Conservation (phyloP, 169 alveolate genomes). For the Eimeria necatrix region DNA sequence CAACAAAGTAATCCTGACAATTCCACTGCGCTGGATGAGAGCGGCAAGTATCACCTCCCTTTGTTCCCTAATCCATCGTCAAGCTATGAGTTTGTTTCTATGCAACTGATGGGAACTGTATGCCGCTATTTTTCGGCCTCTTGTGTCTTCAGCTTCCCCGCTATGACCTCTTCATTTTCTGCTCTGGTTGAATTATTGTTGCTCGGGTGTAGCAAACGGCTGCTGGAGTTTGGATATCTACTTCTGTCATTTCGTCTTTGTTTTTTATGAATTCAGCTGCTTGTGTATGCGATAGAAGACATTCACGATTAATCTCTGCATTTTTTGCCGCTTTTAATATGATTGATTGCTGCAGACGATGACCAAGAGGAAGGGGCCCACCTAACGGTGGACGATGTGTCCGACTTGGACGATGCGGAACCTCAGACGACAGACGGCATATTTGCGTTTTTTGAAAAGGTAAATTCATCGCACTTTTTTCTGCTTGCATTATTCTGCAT, state of each 20-base stretch:
- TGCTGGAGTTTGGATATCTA: neutral
- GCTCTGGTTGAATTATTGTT: neutral
- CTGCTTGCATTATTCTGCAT: neutral
- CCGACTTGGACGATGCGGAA: slow-evolving; percentile 34
- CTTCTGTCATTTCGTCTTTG: neutral
- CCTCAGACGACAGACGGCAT: slow-evolving; percentile 31
- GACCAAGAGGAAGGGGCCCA: slow-evolving; percentile 34
- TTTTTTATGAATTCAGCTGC: neutral
- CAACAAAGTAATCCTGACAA: neutral
- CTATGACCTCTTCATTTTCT: neutral
- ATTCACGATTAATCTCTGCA: neutral
- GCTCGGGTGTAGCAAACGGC: too few relatives aligned
- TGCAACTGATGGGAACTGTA: too few relatives aligned
- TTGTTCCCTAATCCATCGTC: neutral
- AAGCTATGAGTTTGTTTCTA: neutral
- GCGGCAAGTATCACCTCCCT: slow-evolving; percentile 11
- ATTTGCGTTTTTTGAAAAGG: slow-evolving; percentile 30
- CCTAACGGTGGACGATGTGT: neutral
- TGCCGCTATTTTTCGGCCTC: too few relatives aligned
- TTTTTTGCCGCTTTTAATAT: neutral
- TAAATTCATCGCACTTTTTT: neutral
- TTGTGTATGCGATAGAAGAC: too few relatives aligned
- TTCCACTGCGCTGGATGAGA: neutral
- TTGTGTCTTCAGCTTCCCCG: neutral
- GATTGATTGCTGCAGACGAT: neutral